phyloP scores from a whole-genome alignment of 2,329 filamentous ascomycete genomes.

The Penicillium capsulatum region DNA sequence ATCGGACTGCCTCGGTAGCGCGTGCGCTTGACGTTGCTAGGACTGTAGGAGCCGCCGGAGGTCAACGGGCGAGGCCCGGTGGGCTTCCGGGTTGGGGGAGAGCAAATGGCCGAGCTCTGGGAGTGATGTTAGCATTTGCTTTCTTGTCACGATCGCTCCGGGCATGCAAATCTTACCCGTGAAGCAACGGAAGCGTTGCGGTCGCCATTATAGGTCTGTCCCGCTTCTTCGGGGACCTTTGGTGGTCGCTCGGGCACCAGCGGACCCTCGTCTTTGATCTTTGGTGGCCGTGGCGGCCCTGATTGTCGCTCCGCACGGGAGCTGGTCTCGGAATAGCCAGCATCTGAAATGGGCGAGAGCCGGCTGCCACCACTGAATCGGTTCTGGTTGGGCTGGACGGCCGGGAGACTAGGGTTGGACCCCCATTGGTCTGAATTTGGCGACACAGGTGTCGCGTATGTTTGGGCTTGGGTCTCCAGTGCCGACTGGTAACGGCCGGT shows the following conservation, averaged over 20 bases:
- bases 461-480: conserved; percentile 58
- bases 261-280: conserved; percentile 55
- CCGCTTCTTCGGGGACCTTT: conserved; percentile 37
- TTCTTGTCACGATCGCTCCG: neutral
- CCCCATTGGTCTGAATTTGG: conserved; percentile 46
- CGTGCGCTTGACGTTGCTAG: conserved; percentile 34
- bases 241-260: conserved; percentile 52
- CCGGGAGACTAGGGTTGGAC: conserved; percentile 41
- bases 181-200: conserved; percentile 41
- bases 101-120: conserved; percentile 32
- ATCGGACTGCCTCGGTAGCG: conserved; percentile 40
- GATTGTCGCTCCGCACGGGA: conserved; percentile 25
- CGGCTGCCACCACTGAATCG: conserved; percentile 39
- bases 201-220: conserved; percentile 35
- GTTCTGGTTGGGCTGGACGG: conserved; percentile 29
- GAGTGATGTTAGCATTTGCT: conserved; percentile 8
- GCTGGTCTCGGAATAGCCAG: conserved; percentile 43
- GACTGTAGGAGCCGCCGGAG: conserved; percentile 35
- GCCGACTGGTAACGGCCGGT: conserved; percentile 59
- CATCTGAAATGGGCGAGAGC: conserved; percentile 47
- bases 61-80: conserved; percentile 47
- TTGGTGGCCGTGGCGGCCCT: conserved; percentile 50
- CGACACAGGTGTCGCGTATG: conserved; percentile 44
- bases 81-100: conserved; percentile 43
- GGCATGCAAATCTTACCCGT: conserved; percentile 26